Percentiles rank a stretch among this genome's conserved stretches.
Evolutionary conservation across 2,329 filamentous ascomycete genomes (phyloP).

Genomic region (Colletotrichum sp.): DNA sequence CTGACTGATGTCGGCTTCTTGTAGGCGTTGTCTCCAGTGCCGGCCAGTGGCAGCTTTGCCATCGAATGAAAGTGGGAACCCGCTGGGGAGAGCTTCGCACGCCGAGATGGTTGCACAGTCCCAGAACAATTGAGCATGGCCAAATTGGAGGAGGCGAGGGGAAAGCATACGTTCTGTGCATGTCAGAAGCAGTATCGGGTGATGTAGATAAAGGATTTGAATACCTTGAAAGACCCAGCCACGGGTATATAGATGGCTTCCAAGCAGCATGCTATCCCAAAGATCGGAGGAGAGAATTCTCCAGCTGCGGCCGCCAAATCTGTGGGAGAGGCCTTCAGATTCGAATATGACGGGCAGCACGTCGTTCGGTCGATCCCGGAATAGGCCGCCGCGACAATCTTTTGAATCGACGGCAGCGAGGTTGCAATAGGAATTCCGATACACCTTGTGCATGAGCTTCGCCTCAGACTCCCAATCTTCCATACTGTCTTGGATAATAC

Average conservation of each 20-base stretch:
- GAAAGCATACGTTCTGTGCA: slow-evolving; percentile 19
- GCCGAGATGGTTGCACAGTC: slow-evolving; percentile 24
- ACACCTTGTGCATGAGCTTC: slow-evolving; percentile 11
- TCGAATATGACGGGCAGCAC: neutral
- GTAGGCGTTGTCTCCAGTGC: neutral
- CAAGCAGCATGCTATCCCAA: neutral
- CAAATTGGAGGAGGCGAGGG: slow-evolving; percentile 25
- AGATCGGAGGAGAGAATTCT: neutral
- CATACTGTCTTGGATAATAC: slow-evolving; percentile 23
- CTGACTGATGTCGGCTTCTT: neutral
- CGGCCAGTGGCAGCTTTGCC: neutral
- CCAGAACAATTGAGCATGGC: slow-evolving; percentile 23
- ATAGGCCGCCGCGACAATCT: slow-evolving; percentile 5
- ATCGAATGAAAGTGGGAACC: slow-evolving; percentile 14
- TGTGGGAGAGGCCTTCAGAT: neutral
- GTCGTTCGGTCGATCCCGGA: neutral
- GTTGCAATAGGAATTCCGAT: slow-evolving; percentile 17
- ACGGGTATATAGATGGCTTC: neutral
- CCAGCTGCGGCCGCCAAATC: neutral
- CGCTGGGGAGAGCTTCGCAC: slow-evolving; percentile 20
- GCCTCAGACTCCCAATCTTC: slow-evolving; percentile 22
- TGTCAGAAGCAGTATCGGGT: no score
- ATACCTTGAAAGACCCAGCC: slow-evolving; percentile 13
- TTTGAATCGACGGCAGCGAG: slow-evolving; percentile 19
- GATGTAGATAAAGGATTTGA: no score